phyloP scores from a whole-genome alignment of 2,329 filamentous ascomycete species.

The Fusarium tricinctum region DNA sequence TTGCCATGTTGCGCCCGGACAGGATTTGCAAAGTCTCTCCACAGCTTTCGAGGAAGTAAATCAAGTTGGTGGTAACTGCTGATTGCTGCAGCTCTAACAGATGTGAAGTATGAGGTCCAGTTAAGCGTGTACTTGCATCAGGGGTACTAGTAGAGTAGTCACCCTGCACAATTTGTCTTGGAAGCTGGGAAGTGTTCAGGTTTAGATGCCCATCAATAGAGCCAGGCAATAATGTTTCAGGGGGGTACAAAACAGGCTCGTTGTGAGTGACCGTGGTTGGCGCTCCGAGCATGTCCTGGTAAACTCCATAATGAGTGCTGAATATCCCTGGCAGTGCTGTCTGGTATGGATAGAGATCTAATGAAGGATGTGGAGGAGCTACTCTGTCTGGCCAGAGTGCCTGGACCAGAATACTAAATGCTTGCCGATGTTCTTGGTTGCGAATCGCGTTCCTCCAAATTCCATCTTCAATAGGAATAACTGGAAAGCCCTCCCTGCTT shows the following conservation, averaged over 20 bases:
- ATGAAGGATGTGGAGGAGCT: background rate
- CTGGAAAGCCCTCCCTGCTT: rapidly evolving
- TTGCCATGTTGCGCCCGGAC: background rate
- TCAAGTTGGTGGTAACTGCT: background rate
- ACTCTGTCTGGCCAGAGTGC: background rate
- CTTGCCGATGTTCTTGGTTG: background rate
- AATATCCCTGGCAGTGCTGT: rapidly evolving
- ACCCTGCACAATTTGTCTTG: background rate
- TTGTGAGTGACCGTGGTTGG: background rate
- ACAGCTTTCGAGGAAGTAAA: background rate
- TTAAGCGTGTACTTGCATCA: background rate
- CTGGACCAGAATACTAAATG: background rate
- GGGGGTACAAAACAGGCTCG: background rate
- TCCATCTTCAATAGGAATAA: background rate
- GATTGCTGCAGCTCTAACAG: background rate
- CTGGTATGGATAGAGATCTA: rapidly evolving
- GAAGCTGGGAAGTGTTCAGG: background rate
- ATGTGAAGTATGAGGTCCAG: too few species aligned
- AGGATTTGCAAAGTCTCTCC: background rate
- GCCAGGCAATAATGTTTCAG: background rate
- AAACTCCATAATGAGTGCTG: rapidly evolving
- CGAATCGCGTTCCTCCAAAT: background rate
- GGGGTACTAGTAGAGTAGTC: rapidly evolving
- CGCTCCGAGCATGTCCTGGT: background rate
- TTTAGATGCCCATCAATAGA: background rate